These are phyloP conservation scores for Turritis glabra DNA, from an alignment of 345 rosid genomes.

Conservation along the genomic window DNA sequence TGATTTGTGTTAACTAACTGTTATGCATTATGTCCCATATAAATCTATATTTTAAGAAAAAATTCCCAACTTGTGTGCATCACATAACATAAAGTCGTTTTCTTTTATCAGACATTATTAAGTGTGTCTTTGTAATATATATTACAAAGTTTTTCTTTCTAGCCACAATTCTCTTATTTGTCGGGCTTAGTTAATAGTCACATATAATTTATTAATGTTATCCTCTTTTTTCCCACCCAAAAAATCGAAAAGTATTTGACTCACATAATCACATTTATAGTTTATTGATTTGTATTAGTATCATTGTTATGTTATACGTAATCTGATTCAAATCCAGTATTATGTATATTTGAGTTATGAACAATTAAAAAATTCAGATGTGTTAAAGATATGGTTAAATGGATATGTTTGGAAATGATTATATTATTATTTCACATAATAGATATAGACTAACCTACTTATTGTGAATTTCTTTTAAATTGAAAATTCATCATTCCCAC, in stretches of 20 bases:
- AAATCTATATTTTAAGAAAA: slow-evolving; percentile 2
- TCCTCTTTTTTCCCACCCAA: slow-evolving; percentile 30
- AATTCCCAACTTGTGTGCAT: slow-evolving; percentile 31
- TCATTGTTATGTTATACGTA: too few relatives aligned
- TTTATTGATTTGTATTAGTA: too few relatives aligned
- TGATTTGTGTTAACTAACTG: slow-evolving; percentile 34
- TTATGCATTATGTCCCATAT: slow-evolving; percentile 38
- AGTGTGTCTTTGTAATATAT: slow-evolving; percentile 35
- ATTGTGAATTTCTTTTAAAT: too few relatives aligned
- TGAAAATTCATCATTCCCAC: too few relatives aligned
- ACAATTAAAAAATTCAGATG: background rate
- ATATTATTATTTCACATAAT: background rate
- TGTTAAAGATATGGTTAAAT: background rate
- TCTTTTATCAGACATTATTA: slow-evolving; percentile 35
- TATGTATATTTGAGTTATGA: background rate
- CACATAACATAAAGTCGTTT: slow-evolving; percentile 34
- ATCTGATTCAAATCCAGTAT: background rate
- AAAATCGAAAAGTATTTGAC: background rate
- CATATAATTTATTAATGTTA: slow-evolving; percentile 28
- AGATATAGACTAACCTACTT: too few relatives aligned
- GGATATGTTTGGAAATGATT: background rate
- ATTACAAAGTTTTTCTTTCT: slow-evolving; percentile 19
- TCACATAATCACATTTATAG: background rate
- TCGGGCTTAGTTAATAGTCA: slow-evolving; percentile 37
- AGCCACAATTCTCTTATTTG: slow-evolving; percentile 41